These are phyloP conservation scores for Termitomyces sp. DNA, from an alignment of 768 basidiomycete species.

Conservation along the genomic window DNA sequence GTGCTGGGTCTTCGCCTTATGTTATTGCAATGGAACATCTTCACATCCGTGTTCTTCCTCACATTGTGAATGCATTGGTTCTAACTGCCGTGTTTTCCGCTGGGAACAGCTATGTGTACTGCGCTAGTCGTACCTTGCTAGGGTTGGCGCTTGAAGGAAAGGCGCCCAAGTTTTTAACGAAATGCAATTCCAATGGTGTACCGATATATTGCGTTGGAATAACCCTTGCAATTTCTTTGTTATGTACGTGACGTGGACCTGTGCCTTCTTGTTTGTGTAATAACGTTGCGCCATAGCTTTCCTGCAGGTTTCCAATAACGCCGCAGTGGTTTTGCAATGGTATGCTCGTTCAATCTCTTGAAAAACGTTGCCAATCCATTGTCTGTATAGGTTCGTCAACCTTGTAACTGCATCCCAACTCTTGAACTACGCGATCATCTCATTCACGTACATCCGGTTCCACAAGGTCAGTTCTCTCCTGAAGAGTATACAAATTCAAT, in stretches of 20 bases:
- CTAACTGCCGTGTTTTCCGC: conserved; percentile 69
- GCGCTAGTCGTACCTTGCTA: conserved; percentile 47
- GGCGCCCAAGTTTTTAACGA: conserved; percentile 46
- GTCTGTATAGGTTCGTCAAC: conserved; percentile 37
- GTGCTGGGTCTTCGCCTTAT: conserved; percentile 70
- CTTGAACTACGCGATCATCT: conserved; percentile 42
- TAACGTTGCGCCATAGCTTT: conserved; percentile 27
- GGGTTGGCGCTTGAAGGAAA: conserved; percentile 60
- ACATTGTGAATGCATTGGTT: conserved; percentile 69
- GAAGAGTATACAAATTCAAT: background rate
- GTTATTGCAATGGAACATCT: conserved; percentile 76
- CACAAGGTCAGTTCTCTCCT: conserved; percentile 27
- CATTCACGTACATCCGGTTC: conserved; percentile 45
- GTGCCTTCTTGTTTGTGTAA: background rate
- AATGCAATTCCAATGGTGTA: conserved; percentile 50
- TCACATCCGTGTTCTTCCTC: conserved; percentile 59
- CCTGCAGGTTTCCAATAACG: conserved; percentile 43
- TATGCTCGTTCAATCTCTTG: conserved; percentile 11
- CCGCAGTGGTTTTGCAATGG: conserved; percentile 45
- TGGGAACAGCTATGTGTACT: conserved; percentile 65
- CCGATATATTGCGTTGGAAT: conserved; percentile 50
- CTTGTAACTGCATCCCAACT: conserved; percentile 45
- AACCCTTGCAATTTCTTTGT: conserved; percentile 32
- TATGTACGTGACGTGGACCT: conserved; percentile 22
- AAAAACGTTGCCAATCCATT: background rate